These are phyloP conservation scores for Lindgomyces ingoldianus DNA, from an alignment of 495 filamentous ascomycete genomes.

Conservation along the genomic window DNA sequence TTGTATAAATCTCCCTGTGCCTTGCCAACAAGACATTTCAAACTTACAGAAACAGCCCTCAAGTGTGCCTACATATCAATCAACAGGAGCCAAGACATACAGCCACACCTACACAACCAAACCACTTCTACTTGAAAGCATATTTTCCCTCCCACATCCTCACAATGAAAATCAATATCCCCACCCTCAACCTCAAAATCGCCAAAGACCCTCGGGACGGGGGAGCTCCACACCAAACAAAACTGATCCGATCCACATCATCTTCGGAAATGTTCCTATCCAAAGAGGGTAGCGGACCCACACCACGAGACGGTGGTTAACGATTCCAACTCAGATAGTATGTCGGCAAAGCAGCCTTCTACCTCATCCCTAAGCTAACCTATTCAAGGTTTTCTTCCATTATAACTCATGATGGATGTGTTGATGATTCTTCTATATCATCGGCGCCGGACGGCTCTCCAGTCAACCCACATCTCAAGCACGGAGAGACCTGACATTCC, in stretches of 20 bases:
- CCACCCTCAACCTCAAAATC: not conserved
- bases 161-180: too few species aligned
- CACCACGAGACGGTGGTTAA: constrained; percentile 32
- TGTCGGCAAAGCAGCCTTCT: not conserved
- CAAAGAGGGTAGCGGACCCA: constrained; percentile 3
- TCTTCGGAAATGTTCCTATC: constrained; percentile 4
- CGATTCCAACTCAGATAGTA: not conserved
- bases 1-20: not conserved
- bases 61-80: constrained; percentile 12
- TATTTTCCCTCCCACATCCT: not conserved
- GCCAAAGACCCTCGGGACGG: constrained; percentile 23
- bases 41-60: constrained; percentile 3
- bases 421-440: constrained; percentile 1
- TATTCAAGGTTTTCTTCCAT: constrained; percentile 9
- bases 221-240: constrained; percentile 18
- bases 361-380: constrained; percentile 3
- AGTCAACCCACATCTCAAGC: not conserved
- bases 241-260: not conserved
- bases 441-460: not conserved
- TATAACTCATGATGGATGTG: constrained; percentile 15
- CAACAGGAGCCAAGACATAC: not conserved
- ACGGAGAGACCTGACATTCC: not conserved
- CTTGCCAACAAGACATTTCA: not conserved
- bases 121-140: not conserved
- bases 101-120: not conserved